Conservation (phyloP, 768 basidiomycete species). For the Obba rivulosa region DNA sequence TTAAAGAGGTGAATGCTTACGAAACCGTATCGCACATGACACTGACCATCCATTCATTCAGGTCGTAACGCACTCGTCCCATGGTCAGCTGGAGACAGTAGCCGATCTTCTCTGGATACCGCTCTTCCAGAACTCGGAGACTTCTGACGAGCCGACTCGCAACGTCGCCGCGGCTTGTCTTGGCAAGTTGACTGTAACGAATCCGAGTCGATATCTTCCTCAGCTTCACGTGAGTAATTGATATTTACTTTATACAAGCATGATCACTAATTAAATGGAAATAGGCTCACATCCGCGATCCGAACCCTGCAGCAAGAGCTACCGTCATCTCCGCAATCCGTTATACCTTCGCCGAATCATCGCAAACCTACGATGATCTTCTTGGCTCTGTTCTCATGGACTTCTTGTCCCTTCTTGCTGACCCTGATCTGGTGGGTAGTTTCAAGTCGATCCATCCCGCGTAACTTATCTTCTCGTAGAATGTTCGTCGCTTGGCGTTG, state of each 20-base stretch:
- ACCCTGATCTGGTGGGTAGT: conserved; percentile 75
- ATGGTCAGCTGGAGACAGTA: conserved; percentile 76
- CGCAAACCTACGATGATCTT: conserved; percentile 83
- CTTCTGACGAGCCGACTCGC: conserved; percentile 84
- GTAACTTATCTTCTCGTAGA: conserved; percentile 38
- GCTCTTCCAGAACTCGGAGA: conserved; percentile 86
- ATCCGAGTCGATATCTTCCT: conserved; percentile 86
- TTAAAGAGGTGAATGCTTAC: conserved; percentile 69
- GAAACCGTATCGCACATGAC: not conserved
- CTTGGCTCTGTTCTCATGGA: conserved; percentile 86
- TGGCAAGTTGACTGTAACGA: conserved; percentile 89
- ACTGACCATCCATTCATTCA: conserved; percentile 20
- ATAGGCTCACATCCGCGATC: conserved; percentile 63
- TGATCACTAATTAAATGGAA: not conserved
- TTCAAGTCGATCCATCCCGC: not conserved
- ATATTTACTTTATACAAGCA: no score
- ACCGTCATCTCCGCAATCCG: conserved; percentile 92
- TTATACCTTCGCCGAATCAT: conserved; percentile 83
- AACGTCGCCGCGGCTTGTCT: conserved; percentile 96
- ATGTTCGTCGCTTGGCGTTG: conserved; percentile 84
- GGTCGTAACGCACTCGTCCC: conserved; percentile 90
- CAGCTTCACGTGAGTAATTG: conserved; percentile 70
- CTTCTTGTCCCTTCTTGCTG: conserved; percentile 87
- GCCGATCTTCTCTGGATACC: conserved; percentile 91
- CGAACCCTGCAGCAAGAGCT: conserved; percentile 68